Evolutionary conservation across 257 asterid genomes (phyloP).

Genomic region (Lantana camara): DNA sequence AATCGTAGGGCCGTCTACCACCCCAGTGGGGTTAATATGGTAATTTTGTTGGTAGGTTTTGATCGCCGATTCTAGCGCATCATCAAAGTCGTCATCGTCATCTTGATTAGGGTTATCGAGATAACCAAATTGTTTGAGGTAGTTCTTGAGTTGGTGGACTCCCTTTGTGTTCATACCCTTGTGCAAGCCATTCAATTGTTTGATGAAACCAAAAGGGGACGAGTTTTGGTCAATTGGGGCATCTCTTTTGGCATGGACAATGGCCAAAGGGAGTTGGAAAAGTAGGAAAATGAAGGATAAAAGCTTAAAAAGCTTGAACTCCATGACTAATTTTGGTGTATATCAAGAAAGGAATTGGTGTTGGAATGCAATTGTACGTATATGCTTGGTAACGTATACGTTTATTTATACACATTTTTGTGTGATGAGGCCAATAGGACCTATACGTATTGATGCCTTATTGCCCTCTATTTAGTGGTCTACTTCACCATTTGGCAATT

Average conservation of each 20-base stretch:
- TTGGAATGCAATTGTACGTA: no score
- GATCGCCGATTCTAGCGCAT: constrained; percentile 33
- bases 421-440: no score
- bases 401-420: not conserved
- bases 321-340: constrained; percentile 19
- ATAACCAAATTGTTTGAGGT: constrained; percentile 38
- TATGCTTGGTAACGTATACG: not conserved
- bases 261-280: constrained; percentile 2
- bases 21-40: constrained; percentile 30
- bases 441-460: no score
- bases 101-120: constrained; percentile 17
- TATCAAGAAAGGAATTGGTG: not conserved
- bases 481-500: no score
- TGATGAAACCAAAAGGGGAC: constrained; percentile 37
- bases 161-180: constrained; percentile 26
- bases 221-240: constrained; percentile 8
- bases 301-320: constrained; percentile 9
- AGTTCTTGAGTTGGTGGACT: constrained; percentile 28
- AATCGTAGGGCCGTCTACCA: constrained; percentile 26
- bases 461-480: no score
- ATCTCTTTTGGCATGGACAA: constrained; percentile 19
- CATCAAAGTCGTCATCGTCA: constrained; percentile 30
- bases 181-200: constrained; percentile 30
- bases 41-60: constrained; percentile 34
- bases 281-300: constrained; percentile 1